Evolutionary conservation across 148 eudicot species (phyloP).

Genomic region (Amaranthus palmeri): DNA sequence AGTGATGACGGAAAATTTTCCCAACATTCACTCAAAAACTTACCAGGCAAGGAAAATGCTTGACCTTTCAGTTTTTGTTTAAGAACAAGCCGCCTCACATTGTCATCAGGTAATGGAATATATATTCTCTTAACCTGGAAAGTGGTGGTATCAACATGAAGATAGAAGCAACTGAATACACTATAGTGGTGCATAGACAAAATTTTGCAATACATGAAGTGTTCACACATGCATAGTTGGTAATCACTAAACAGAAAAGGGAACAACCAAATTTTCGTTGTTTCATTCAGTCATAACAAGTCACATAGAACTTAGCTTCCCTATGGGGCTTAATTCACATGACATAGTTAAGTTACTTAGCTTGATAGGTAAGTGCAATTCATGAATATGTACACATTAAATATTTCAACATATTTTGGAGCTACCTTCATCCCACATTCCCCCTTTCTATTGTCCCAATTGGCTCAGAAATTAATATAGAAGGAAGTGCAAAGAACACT

Average conservation of each 20-base stretch:
- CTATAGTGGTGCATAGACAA: not conserved
- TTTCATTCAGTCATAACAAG: not conserved
- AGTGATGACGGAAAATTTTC: not conserved
- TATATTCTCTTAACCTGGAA: conserved; percentile 90
- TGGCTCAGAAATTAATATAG: too few relatives aligned
- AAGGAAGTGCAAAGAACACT: too few relatives aligned
- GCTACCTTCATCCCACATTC: not conserved
- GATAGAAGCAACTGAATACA: conserved; percentile 7
- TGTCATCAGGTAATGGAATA: conserved; percentile 87
- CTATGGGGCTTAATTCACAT: not conserved
- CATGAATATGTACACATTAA: not conserved
- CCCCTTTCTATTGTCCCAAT: too few relatives aligned
- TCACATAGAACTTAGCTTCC: not conserved
- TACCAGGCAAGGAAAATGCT: conserved; percentile 85
- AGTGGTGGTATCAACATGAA: conserved; percentile 21
- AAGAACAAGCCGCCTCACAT: conserved; percentile 65
- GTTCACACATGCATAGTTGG: not conserved
- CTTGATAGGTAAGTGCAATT: not conserved
- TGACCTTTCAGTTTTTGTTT: conserved; percentile 82
- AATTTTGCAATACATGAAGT: not conserved
- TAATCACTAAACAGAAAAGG: not conserved
- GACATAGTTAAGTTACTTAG: not conserved
- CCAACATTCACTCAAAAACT: conserved; percentile 18
- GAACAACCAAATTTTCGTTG: not conserved
- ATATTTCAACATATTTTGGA: not conserved